Percentiles rank a stretch among this genome's conserved stretches.
These are phyloP conservation scores for Lindgomyces ingoldianus DNA, from an alignment of 495 filamentous ascomycete species.

Conservation along the genomic window DNA sequence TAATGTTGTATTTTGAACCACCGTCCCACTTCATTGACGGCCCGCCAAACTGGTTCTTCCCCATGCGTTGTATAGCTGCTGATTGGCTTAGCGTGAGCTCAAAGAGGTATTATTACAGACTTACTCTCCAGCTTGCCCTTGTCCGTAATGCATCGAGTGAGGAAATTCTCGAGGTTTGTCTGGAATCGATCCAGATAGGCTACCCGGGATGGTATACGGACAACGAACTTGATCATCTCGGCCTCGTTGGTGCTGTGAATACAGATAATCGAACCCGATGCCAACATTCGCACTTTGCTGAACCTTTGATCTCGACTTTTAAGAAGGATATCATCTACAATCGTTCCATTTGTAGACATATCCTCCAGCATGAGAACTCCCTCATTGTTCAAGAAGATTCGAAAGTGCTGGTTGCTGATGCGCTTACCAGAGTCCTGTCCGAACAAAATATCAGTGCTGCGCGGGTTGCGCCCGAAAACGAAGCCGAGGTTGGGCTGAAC, in stretches of 20 bases:
- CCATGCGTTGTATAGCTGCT: conserved; percentile 8
- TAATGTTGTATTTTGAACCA: conserved; percentile 76
- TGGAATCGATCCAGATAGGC: conserved; percentile 60
- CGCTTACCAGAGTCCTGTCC: conserved; percentile 57
- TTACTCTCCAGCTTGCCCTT: conserved; percentile 18
- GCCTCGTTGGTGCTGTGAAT: conserved; percentile 56
- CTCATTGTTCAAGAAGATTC: conserved; percentile 78
- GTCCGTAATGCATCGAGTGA: conserved; percentile 34
- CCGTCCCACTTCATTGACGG: conserved; percentile 72
- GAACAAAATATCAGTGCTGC: conserved; percentile 70
- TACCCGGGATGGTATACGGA: conserved; percentile 76
- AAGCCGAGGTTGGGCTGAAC: conserved; percentile 70
- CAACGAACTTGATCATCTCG: conserved; percentile 68
- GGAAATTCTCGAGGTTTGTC: conserved; percentile 59
- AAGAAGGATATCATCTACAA: conserved; percentile 71
- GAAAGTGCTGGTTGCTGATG: conserved; percentile 88
- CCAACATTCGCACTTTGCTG: conserved; percentile 60
- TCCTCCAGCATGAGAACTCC: conserved; percentile 89
- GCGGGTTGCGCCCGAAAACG: conserved; percentile 74
- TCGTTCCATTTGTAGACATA: conserved; percentile 86
- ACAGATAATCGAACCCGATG: conserved; percentile 69
- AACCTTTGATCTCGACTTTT: conserved; percentile 44
- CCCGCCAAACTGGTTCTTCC: conserved; percentile 38
- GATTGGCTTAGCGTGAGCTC: neutral
- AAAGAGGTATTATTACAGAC: neutral